Conservation (phyloP, 495 filamentous ascomycete species). For the Xylaria bambusicola region DNA sequence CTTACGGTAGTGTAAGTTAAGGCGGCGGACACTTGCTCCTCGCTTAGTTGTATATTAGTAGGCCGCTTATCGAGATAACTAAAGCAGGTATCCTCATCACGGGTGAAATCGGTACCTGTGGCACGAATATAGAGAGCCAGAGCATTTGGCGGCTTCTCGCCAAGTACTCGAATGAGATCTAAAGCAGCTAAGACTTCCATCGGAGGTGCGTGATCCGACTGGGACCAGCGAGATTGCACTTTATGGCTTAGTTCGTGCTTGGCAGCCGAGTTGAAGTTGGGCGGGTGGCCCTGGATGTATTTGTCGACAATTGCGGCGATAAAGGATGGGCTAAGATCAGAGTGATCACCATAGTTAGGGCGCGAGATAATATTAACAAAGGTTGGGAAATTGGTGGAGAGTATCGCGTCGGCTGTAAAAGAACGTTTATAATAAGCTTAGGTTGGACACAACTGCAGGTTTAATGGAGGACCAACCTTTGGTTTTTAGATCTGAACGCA, state of each 20-base stretch:
- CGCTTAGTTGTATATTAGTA: conserved; percentile 68
- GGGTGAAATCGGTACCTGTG: conserved; percentile 63
- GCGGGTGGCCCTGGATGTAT: conserved; percentile 78
- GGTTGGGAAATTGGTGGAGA: conserved; percentile 69
- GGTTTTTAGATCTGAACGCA: conserved; percentile 75
- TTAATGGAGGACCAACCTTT: conserved; percentile 65
- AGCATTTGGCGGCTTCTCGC: conserved; percentile 59
- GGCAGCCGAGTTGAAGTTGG: conserved; percentile 74
- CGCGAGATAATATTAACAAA: conserved; percentile 73
- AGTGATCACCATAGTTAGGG: conserved; percentile 56
- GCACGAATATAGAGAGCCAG: conserved; percentile 78
- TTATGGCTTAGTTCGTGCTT: conserved; percentile 68
- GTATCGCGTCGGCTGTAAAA: conserved; percentile 74
- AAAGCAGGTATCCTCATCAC: conserved; percentile 50
- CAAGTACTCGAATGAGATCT: conserved; percentile 69
- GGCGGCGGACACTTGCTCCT: conserved; percentile 78
- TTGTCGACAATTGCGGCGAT: conserved; percentile 78
- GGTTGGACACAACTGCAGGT: conserved; percentile 24
- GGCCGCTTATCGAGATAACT: conserved; percentile 63
- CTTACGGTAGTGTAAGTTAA: conserved; percentile 77
- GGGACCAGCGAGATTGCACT: conserved; percentile 64
- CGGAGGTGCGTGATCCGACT: conserved; percentile 61
- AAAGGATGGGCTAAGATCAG: conserved; percentile 63
- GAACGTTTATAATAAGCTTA: conserved; percentile 18
- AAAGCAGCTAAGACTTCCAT: conserved; percentile 72